Evolutionary conservation across 768 basidiomycete species (phyloP), one percentile per base, ranked within the genome.

Genomic region (Sutorius australiensis): DNA sequence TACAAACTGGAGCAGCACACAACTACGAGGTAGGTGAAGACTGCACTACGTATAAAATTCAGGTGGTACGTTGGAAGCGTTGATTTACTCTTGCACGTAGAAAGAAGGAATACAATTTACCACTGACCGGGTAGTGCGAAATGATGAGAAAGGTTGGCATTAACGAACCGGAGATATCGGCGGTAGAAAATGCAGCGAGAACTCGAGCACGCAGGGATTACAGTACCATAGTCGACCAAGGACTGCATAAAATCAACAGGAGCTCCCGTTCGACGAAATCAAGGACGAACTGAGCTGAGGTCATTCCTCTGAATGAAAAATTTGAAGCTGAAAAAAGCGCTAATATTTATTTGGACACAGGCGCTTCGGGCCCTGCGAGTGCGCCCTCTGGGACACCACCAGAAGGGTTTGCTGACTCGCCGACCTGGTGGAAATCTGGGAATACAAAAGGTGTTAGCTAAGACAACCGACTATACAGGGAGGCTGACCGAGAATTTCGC

Each of bases 401-500:
- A 14, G 63, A 61, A 38, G 73, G 63, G 10, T 73, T 67, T 13
- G 73, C 59, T 37, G 80, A 66, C 50, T 86, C 85, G 34, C 79
- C 81, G 38, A 87, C 84, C 72, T 89, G 87, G 63, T 91, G 89
- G 79, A 90, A 91, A 64, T 90, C 89, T 91, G 50, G 38, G 34
- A 40, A 38, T 13, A 24, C 9, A n/a, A 41, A 17, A 14, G 30
- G 11, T 7, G 21, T 55, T 19, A 57, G 34, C 36, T 21, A 16
- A 50, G n/a, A 34, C 43, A 14, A 33, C 13, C 19, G 17, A 42
- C 11, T 17, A 6, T 11, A 32, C n/a, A 21, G 45, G 27, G 21
- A 46, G 16, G 72, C 86, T 57, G 64, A 93, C 94, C 93, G 12
- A 98, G 77, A 58, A 98, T 98, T 73, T 99, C 95, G 63, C 87